Evolutionary conservation across 441 rosid species (phyloP).

Genomic region (Brassica balearica): DNA sequence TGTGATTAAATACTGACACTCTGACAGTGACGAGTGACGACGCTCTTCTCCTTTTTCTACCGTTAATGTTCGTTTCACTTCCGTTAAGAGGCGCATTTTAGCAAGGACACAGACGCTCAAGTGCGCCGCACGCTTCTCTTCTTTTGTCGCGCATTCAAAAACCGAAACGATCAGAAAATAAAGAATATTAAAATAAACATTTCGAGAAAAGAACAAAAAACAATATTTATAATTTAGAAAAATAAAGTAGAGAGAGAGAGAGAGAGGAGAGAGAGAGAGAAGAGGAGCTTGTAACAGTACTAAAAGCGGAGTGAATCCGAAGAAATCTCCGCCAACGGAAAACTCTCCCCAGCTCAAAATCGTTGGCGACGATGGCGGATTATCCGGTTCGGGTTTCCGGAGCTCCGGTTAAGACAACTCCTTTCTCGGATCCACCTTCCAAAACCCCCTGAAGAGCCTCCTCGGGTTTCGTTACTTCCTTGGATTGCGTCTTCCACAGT

Average conservation of each 20-base stretch:
- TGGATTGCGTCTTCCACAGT: no score
- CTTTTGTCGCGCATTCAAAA: constrained; percentile 45
- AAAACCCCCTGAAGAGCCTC: constrained; percentile 45
- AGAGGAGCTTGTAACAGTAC: constrained; percentile 47
- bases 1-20: not conserved
- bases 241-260: constrained; percentile 10
- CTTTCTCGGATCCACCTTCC: constrained; percentile 45
- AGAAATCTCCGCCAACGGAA: constrained; percentile 57
- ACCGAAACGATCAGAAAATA: constrained; percentile 33
- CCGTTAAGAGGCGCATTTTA: constrained; percentile 53
- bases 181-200: constrained; percentile 19
- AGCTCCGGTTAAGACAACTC: constrained; percentile 47
- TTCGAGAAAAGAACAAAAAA: not conserved
- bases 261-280: not conserved
- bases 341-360: constrained; percentile 17
- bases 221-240: not conserved
- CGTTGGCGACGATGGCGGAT: constrained; percentile 50
- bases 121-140: constrained; percentile 44
- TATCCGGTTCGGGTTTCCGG: constrained; percentile 40
- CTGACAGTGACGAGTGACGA: constrained; percentile 9
- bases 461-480: constrained; percentile 11
- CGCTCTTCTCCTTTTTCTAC: constrained; percentile 32
- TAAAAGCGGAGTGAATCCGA: constrained; percentile 52
- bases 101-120: constrained; percentile 35
- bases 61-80: constrained; percentile 52